A percentile compares a stretch with the other conserved stretches of the same genome.
These are phyloP conservation scores for Vickermania ingenoplastis DNA, from an alignment of 208 protist genomes.

Conservation along the genomic window DNA sequence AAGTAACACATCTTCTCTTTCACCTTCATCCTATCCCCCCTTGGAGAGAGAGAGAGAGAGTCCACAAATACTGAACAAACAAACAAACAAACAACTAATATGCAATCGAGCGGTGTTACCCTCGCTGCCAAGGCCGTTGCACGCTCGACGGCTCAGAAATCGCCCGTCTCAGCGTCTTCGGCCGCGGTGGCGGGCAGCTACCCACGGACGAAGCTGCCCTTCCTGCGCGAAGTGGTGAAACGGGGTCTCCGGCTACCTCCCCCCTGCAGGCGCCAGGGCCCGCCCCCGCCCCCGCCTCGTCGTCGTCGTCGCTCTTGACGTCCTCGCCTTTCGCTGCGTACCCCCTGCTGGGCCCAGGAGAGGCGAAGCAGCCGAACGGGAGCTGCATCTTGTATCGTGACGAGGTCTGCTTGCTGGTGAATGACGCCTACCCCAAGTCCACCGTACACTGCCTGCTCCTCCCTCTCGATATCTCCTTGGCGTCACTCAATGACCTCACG, in stretches of 20 bases:
- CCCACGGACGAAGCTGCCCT: constrained; percentile 58
- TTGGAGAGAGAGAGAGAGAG: no score
- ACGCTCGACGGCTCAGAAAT: no score
- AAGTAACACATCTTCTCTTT: no score
- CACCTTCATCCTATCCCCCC: no score
- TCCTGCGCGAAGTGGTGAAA: constrained; percentile 63
- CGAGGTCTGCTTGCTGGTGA: constrained; percentile 57
- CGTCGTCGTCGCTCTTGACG: background rate
- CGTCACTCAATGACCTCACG: constrained; percentile 48
- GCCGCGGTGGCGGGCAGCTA: constrained; percentile 27
- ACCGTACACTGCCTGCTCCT: constrained; percentile 72
- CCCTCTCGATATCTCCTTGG: constrained; percentile 52
- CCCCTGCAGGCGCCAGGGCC: constrained; percentile 11
- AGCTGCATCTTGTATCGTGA: constrained; percentile 72
- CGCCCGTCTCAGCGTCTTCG: no score
- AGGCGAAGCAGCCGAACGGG: constrained; percentile 20
- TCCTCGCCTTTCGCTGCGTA: constrained; percentile 33
- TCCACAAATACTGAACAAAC: no score
- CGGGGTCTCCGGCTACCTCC: constrained; percentile 18
- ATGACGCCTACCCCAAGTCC: constrained; percentile 85
- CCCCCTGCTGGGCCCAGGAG: constrained; percentile 18
- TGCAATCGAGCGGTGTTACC: no score
- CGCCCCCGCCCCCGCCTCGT: constrained; percentile 5
- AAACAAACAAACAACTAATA: no score
- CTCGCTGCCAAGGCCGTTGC: no score